Evolutionary conservation across 106 monocot species (phyloP).

Genomic region (Xerophyta viscosa): DNA sequence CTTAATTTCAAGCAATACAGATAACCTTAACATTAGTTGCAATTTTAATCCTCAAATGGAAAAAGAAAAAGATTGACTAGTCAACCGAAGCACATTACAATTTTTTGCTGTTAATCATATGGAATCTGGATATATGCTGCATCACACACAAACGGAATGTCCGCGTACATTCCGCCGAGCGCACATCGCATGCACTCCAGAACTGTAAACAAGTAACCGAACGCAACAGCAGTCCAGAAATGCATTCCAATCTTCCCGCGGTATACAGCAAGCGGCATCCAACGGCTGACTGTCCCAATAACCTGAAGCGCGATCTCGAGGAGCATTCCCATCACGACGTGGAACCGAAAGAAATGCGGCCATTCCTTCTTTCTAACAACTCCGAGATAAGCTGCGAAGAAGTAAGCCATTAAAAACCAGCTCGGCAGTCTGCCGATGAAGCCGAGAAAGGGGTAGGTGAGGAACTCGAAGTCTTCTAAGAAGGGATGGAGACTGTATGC

Average conservation of each 20-base stretch:
- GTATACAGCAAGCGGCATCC: constrained; percentile 61
- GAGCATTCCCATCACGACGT: constrained; percentile 73
- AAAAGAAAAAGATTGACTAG: too few species aligned
- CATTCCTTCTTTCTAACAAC: constrained; percentile 62
- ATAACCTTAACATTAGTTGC: too few species aligned
- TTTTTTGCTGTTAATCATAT: constrained; percentile 30
- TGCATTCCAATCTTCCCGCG: constrained; percentile 82
- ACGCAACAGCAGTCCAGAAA: constrained; percentile 60
- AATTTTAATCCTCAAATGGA: too few species aligned
- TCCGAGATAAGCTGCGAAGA: constrained; percentile 65
- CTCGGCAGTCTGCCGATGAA: constrained; percentile 57
- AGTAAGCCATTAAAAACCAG: constrained; percentile 79
- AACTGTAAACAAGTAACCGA: constrained; percentile 64
- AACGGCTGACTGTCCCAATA: constrained; percentile 51
- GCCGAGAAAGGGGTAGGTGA: constrained; percentile 59
- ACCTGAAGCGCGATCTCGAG: constrained; percentile 66
- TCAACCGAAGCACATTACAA: neutral
- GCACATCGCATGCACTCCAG: constrained; percentile 69
- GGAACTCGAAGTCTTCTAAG: constrained; percentile 52
- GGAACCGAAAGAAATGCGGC: constrained; percentile 77
- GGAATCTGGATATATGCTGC: constrained; percentile 77
- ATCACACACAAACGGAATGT: constrained; percentile 65
- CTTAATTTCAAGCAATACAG: too few species aligned
- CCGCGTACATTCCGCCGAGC: constrained; percentile 55
- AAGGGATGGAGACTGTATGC: constrained; percentile 58